These are phyloP conservation scores for Gracilaria domingensis DNA, from an alignment of 23 red algal species.

Conservation along the genomic window DNA sequence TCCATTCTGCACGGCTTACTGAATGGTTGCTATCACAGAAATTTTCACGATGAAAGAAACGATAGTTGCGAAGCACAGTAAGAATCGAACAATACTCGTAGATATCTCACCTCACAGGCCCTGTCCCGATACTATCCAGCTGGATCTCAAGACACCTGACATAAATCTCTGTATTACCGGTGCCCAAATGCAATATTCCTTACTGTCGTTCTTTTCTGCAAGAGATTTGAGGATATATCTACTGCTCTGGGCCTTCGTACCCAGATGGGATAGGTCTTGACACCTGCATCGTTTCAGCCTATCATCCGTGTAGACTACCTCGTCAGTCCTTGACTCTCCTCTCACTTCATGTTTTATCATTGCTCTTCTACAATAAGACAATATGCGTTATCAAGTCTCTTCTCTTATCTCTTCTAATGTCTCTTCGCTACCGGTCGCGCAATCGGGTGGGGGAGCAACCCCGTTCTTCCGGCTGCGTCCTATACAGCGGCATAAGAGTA, in stretches of 20 bases:
- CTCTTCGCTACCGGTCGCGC: background rate
- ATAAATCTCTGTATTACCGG: background rate
- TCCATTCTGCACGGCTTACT: too few species aligned
- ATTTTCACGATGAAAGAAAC: too few species aligned
- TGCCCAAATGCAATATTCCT: background rate
- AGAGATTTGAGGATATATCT: background rate
- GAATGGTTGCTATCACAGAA: too few species aligned
- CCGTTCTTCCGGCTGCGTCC: slow-evolving; percentile 13
- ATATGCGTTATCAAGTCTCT: background rate
- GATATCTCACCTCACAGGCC: too few species aligned
- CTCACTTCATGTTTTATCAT: background rate
- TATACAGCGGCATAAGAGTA: background rate
- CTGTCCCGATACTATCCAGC: background rate
- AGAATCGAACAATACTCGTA: too few species aligned
- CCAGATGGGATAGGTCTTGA: background rate
- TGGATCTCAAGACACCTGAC: background rate
- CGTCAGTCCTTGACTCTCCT: background rate
- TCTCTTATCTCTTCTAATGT: background rate
- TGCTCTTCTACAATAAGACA: background rate
- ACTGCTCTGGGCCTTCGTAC: background rate
- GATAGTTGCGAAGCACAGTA: too few species aligned
- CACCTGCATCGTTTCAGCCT: background rate
- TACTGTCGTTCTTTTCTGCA: background rate
- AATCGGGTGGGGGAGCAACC: background rate
- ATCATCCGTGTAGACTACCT: background rate